Evolutionary conservation across 2,329 filamentous ascomycete genomes (phyloP), one percentile per base, ranked within the genome.

Genomic region (Ophiostoma sp.): DNA sequence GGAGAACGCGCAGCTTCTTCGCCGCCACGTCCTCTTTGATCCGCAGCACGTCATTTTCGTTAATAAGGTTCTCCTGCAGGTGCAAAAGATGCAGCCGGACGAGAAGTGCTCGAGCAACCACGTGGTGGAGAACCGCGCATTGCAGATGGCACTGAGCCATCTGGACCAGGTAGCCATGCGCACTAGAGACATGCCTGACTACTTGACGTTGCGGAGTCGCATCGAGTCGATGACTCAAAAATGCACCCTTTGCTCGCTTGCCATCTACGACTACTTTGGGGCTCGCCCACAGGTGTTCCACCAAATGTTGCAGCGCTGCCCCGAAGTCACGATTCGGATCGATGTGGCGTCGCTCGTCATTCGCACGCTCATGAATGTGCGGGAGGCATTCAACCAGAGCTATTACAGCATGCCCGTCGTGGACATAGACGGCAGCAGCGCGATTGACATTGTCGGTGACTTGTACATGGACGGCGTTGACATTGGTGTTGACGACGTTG

Each of bases 11-110:
- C 74, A 86, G 1, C 85, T 92, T 33, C 83, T 96, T 66, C 87
- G 90, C 69, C 87, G 90, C 23, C 93, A 96, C 76, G 94, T 90
- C 77, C 83, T 96, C 33, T 91, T 90, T 75, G 93, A 96, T 75
- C 86, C 87, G 1, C 83, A 84, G 41, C 91, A 96, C 75, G 83
- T 88, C 1, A 79, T 81, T 1, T 92, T 96, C 74, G 84, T 93
- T 20, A 82, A 84, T 48, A 83, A 83, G 69, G 81, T 92, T 52
- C 83, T 95, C 39, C 79, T 81, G 8, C 84, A 86, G 54, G 80
- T 89, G 67, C 86, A 83, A 67, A 79, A 81, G 27, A 75, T 86
- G 44, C 83, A 82, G 67, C 31, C 66, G 1, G 76, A 78, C 10
- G 80, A 81, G 0, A 78, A 79, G n/a, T 87, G 86, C 75, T 84